Conservation (phyloP, 495 filamentous ascomycete genomes). For the Lindgomyces ingoldianus region DNA sequence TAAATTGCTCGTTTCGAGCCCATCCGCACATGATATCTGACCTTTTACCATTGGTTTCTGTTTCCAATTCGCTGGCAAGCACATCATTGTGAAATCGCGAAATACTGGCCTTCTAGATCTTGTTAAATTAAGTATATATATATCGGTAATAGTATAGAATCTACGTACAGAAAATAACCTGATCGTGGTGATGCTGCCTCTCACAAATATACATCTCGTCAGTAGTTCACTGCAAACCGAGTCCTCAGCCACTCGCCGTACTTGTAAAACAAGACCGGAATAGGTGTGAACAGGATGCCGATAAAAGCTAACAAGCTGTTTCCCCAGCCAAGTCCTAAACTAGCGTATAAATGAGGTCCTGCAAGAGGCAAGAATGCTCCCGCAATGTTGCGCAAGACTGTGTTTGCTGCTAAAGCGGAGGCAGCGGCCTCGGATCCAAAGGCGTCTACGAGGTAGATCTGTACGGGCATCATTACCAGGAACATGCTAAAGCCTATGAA, state of each 20-base stretch:
- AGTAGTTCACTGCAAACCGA: conserved; percentile 3
- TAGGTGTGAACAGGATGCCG: conserved; percentile 11
- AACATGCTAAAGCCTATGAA: conserved; percentile 37
- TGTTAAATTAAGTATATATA: too few relatives aligned
- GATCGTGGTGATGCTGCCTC: too few relatives aligned
- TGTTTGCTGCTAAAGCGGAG: conserved; percentile 43
- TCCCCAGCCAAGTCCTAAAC: conserved; percentile 29
- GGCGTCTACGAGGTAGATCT: conserved; percentile 45
- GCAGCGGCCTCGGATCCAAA: conserved; percentile 41
- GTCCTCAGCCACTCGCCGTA: conserved; percentile 24
- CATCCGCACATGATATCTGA: too few relatives aligned
- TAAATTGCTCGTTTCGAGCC: too few relatives aligned
- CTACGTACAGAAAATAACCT: too few relatives aligned
- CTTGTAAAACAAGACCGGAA: conserved; percentile 21
- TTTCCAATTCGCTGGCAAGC: too few relatives aligned
- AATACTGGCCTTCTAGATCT: too few relatives aligned
- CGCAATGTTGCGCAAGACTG: conserved; percentile 32
- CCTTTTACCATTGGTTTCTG: too few relatives aligned
- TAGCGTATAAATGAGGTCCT: conserved; percentile 13
- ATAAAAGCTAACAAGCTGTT: conserved; percentile 30
- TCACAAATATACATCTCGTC: too few relatives aligned
- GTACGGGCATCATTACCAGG: conserved; percentile 39
- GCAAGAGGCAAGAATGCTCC: conserved; percentile 26
- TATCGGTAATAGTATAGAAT: too few relatives aligned
- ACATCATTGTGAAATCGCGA: too few relatives aligned